Conservation (phyloP, 495 filamentous ascomycete species). For the Articulospora tetracladia region DNA sequence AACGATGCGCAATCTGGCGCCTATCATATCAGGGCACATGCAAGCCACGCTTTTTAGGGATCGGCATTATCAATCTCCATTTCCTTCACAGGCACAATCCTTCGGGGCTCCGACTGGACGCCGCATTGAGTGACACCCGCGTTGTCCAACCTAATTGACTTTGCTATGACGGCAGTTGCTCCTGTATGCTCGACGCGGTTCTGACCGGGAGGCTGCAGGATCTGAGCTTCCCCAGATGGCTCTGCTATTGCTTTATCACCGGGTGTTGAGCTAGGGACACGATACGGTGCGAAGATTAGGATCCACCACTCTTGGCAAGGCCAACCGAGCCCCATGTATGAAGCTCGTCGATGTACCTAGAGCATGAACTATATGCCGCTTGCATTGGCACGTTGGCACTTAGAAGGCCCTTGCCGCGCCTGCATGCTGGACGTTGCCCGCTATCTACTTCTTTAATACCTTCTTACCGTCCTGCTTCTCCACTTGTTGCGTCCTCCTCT, state of each 20-base stretch:
- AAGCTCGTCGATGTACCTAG: not conserved
- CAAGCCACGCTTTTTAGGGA: not conserved
- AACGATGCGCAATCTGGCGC: not conserved
- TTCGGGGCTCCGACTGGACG: conserved; percentile 4
- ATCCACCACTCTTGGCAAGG: not conserved
- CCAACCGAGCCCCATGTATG: not conserved
- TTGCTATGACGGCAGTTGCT: not conserved
- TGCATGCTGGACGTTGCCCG: not conserved
- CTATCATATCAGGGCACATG: not conserved
- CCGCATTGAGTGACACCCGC: not conserved
- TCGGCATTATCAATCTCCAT: not conserved
- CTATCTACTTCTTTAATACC: not conserved
- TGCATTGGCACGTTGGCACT: not conserved
- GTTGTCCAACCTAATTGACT: not conserved
- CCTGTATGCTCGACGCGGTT: not conserved
- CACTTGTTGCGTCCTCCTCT: not conserved
- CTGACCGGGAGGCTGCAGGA: conserved; percentile 6
- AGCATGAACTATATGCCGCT: not conserved
- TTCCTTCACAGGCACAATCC: not conserved
- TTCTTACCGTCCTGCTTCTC: not conserved
- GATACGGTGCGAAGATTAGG: not conserved
- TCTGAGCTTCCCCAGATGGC: not conserved
- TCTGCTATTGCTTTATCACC: not conserved
- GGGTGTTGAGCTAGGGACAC: not conserved
- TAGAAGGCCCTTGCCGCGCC: not conserved